These are phyloP conservation scores for Rhodotorula sp. DNA, from an alignment of 1,284 basidiomycete genomes.

Conservation along the genomic window DNA sequence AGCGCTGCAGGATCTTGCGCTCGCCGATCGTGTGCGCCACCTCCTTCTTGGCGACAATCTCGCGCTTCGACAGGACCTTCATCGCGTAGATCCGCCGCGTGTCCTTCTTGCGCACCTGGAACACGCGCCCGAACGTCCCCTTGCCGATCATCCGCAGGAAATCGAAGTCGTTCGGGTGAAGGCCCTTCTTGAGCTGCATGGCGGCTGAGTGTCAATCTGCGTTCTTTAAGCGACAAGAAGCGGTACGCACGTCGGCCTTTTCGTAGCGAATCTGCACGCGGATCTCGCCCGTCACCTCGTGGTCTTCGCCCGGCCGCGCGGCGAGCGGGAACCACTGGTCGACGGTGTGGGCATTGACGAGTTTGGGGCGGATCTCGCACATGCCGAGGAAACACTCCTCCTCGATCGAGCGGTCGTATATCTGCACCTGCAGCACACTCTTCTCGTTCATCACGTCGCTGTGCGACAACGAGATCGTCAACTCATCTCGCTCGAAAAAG, in stretches of 20 bases:
- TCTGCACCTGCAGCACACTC: conserved; percentile 82
- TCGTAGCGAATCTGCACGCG: conserved; percentile 93
- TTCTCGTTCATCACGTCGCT: conserved; percentile 94
- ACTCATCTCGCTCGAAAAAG: neutral
- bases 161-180: conserved; percentile 74
- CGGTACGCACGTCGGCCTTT: conserved; percentile 72
- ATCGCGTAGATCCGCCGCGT: conserved; percentile 99
- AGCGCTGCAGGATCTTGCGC: conserved; percentile 95
- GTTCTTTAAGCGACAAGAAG: neutral
- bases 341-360: conserved; percentile 87
- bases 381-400: conserved; percentile 86
- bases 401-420: conserved; percentile 87
- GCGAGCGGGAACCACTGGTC: conserved; percentile 89
- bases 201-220: neutral
- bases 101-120: conserved; percentile 97
- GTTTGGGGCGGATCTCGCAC: conserved; percentile 84
- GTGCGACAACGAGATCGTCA: conserved; percentile 16
- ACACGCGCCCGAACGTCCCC: conserved; percentile 98
- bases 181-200: conserved; percentile 46
- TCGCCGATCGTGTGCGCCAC: conserved; percentile 99
- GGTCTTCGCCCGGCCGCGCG: conserved; percentile 50
- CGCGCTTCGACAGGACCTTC: conserved; percentile 98
- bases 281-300: conserved; percentile 86
- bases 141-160: conserved; percentile 98
- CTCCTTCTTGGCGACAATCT: conserved; percentile 98